Conservation (phyloP, 1,284 basidiomycete species). For the Neolentinus lepideus region DNA sequence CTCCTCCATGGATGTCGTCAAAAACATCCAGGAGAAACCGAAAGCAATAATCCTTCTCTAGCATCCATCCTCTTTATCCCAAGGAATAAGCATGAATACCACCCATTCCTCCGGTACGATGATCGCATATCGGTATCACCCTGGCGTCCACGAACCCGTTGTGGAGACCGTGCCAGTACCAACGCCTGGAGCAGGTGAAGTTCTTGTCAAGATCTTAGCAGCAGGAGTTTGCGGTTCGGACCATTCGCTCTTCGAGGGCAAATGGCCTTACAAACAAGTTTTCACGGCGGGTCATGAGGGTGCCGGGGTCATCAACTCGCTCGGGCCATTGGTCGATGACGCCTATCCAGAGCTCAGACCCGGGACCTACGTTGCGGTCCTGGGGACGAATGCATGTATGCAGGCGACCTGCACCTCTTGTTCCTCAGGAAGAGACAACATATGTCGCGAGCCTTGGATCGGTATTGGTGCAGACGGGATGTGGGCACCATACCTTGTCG, state of each 20-base stretch:
- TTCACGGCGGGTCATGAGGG: constrained; percentile 18
- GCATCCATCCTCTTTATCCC: not conserved
- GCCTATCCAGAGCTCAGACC: constrained; percentile 4
- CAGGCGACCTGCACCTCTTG: constrained; percentile 11
- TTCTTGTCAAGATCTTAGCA: constrained; percentile 17
- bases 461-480: constrained; percentile 14
- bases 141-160: constrained; percentile 5
- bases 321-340: constrained; percentile 10
- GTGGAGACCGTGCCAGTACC: constrained; percentile 13
- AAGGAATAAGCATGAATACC: not conserved
- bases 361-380: constrained; percentile 16
- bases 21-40: no score
- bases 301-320: constrained; percentile 12
- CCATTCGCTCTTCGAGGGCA: constrained; percentile 8
- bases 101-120: constrained; percentile 8
- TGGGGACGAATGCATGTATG: constrained; percentile 13
- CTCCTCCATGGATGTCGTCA: no score
- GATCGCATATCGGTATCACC: constrained; percentile 14
- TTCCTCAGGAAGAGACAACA: constrained; percentile 9
- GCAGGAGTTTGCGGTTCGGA: constrained; percentile 18
- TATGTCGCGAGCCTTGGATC: constrained; percentile 10
- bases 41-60: not conserved
- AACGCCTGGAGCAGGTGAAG: constrained; percentile 12
- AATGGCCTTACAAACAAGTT: constrained; percentile 2
- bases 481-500: constrained; percentile 15